phyloP scores from a whole-genome alignment of 331 rosid species.

The Rosa hybrid region DNA sequence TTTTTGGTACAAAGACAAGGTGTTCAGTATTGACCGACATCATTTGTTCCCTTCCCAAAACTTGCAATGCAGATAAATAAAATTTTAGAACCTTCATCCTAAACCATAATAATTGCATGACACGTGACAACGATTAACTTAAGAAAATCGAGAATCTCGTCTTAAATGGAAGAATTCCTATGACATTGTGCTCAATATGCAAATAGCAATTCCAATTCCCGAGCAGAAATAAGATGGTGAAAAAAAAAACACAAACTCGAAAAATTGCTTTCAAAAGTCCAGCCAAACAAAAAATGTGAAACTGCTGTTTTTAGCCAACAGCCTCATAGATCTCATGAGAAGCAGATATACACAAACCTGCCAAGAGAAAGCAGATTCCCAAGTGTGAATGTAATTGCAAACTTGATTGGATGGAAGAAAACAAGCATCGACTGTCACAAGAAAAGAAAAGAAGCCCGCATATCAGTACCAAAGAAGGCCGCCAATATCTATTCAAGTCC shows the following conservation, averaged over 20 bases:
- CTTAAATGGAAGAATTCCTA: neutral
- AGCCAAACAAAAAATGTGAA: neutral
- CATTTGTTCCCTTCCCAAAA: neutral
- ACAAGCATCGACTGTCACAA: conserved; percentile 88
- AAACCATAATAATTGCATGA: neutral
- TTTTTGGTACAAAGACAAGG: neutral
- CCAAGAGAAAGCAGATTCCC: conserved; percentile 93
- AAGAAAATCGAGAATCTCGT: neutral
- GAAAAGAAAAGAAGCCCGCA: conserved; percentile 22
- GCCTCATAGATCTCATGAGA: neutral
- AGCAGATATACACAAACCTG: conserved; percentile 57
- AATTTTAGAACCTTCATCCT: neutral
- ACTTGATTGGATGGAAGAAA: conserved; percentile 90
- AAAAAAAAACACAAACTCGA: neutral
- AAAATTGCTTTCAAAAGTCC: neutral
- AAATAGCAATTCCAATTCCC: neutral
- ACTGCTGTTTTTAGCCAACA: neutral
- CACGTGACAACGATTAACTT: neutral
- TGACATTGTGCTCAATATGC: neutral
- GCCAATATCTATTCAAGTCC: neutral
- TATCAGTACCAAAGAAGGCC: conserved; percentile 22
- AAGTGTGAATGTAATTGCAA: conserved; percentile 84
- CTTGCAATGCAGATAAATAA: neutral
- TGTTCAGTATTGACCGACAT: neutral
- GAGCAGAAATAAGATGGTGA: neutral